Percentiles rank a stretch among this genome's conserved stretches.
These are phyloP conservation scores for Phaeotremella fagi DNA, from an alignment of 768 basidiomycete species.

Conservation along the genomic window DNA sequence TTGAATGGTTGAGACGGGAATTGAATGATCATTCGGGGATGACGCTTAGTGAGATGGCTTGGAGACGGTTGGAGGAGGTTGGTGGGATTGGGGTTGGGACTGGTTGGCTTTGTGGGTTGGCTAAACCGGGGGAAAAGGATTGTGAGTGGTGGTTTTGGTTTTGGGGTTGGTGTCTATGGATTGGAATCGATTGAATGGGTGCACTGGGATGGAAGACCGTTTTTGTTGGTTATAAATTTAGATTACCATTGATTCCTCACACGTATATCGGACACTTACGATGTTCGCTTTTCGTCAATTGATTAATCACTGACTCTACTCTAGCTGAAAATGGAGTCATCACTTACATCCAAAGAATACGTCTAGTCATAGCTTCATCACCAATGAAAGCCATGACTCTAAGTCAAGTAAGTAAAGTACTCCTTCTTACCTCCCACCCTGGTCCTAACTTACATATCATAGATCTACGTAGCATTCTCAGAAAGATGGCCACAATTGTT, in stretches of 20 bases:
- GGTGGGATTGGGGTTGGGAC: conserved; percentile 2
- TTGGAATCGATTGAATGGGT: no score
- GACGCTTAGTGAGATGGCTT: conserved; percentile 5
- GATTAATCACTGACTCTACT: background rate
- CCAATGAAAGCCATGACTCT: conserved; percentile 10
- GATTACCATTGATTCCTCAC: no score
- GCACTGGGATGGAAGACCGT: background rate
- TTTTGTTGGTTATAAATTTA: no score
- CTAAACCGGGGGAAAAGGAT: conserved; percentile 1
- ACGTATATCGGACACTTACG: no score
- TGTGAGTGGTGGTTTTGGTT: conserved; percentile 1
- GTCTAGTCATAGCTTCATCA: conserved; percentile 20
- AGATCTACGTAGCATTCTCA: conserved; percentile 20
- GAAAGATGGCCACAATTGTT: conserved; percentile 14
- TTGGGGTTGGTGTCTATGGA: no score
- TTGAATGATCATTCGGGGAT: no score
- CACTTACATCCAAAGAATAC: conserved; percentile 5
- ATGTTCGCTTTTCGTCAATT: no score
- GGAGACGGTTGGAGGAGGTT: conserved; percentile 14
- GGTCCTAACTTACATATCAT: background rate
- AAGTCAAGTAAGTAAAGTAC: conserved; percentile 5
- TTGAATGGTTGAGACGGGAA: no score
- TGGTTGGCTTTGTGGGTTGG: background rate
- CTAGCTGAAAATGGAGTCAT: conserved; percentile 13
- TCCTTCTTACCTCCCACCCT: background rate